Base-by-base conservation (phyloP, 2,329 filamentous ascomycete species). In the Fusarium papillatum region DNA sequence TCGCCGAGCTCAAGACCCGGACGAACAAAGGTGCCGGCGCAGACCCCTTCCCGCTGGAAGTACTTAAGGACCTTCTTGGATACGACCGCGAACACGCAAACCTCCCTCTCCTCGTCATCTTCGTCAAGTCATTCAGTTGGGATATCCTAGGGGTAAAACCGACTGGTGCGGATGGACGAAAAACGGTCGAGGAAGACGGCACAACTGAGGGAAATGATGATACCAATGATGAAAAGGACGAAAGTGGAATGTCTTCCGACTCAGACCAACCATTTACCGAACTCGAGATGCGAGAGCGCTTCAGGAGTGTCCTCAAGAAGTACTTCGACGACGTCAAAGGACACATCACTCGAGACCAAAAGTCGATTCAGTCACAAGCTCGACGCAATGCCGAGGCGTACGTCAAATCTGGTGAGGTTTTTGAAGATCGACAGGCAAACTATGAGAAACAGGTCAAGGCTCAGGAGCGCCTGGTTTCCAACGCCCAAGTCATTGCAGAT, bases 341-440 rank as follows among this genome's bases (percentile, higher is more conserved):
- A 19, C 97, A 98, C 80, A 89, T 99, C 36, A 84, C 96, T 36
- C 93, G 95, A n/a, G 95, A 98, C 79, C 97, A 99, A 82, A 97
- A 98, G 83, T 93, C 94, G 48, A 93, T 99, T 48, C 91, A 93
- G 65, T 92, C 91, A 31, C 97, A 99, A 85, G 95, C 95, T 66
- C 95, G 95, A 74, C 95, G 96, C 78, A 99, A 99, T 84, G 96
- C 97, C 1, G 97, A 99, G 84, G 97, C 96, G 8, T 99, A 99
- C 80, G 96, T 99, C 79, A 98, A 98, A 81, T 98, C 97, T 43
- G 97, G 97, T 3, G 97, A 99, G 82, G 96, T 99, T 7, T 98
- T 99, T 76, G 97, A 99, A 82, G 97, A 99, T 81, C 94, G 97
- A 63, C 97, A 99, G 82, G 92, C 95, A 66, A 98, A 96, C 81